Base-by-base conservation (phyloP, 2,329 filamentous ascomycete species). In the Xylaria arbuscula region DNA sequence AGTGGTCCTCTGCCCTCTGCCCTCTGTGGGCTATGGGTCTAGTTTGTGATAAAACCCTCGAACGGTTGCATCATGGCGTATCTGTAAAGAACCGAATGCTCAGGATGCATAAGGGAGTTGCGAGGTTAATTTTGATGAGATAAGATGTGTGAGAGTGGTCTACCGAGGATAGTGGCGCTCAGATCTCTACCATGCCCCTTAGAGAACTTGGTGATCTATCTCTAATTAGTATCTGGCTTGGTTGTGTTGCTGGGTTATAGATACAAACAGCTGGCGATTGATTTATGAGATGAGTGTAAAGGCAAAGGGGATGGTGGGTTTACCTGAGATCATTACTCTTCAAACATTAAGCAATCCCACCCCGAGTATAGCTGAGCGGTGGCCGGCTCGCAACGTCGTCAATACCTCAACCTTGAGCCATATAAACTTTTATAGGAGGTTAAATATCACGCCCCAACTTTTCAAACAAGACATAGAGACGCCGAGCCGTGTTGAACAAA, bases 31-130 rank as follows among this genome's bases (percentile, higher is more conserved):
- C 63, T 58, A 58, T 70, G 24, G 62, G 67, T 38, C 62, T 34
- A 42, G 45, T 28, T 73, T 53, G 48, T 62, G 53, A 45, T 38
- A 47, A 28, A 69, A 53, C 68, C 58, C 66, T 62, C 45, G 47
- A 64, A 61, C 50, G 36, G 28, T 55, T 69, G 36, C 58, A 65
- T 63, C 51, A 72, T 63, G 66, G 62, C 55, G 64, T 68, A 48
- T 67, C 64, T 48, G 71, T 60, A 19, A 70, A 61, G 63, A 50
- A 22, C 38, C 40, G 32, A 9, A 42, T 56, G 47, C 42, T 50
- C 63, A 57, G 60, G 51, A 19, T 57, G 63, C 59, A 68, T 61
- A 19, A 64, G 57, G n/a, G 61, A 36, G 38, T 58, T 50, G 62
- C 53, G 34, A 15, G 48, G 45, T 28, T 57, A 45, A 28, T 42